Percentiles rank a stretch among this genome's conserved stretches.
phyloP scores from a whole-genome alignment of 768 basidiomycete genomes.

The Tremella fuciformis region DNA sequence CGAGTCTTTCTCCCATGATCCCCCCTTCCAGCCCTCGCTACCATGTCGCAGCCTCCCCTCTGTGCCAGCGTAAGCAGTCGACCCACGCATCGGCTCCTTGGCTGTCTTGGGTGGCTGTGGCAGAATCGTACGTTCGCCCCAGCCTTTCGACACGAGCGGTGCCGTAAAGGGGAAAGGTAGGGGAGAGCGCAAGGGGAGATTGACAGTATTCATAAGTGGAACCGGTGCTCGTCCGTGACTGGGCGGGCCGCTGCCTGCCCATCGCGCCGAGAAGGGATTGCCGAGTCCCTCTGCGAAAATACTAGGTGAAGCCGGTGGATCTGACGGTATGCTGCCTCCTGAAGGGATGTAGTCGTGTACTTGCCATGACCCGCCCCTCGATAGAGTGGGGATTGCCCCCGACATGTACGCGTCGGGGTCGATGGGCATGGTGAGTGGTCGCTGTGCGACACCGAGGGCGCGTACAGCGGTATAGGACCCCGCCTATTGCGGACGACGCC shows the following conservation, averaged over 20 bases:
- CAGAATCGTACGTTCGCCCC: too few species aligned
- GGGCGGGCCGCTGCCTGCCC: not conserved
- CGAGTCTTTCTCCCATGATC: constrained; percentile 12
- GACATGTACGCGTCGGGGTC: constrained; percentile 42
- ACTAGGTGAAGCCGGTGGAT: too few species aligned
- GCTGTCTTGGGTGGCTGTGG: too few species aligned
- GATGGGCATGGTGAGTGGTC: constrained; percentile 26
- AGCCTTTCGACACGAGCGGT: too few species aligned
- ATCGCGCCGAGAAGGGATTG: not conserved
- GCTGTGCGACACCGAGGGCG: too few species aligned
- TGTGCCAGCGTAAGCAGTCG: not conserved
- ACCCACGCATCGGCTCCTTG: not conserved
- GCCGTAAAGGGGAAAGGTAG: too few species aligned
- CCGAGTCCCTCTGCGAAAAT: not conserved
- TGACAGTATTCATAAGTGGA: not conserved
- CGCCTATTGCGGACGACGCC: too few species aligned
- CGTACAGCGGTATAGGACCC: too few species aligned
- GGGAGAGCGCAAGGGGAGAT: not conserved
- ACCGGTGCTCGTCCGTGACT: not conserved
- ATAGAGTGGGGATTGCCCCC: constrained; percentile 36
- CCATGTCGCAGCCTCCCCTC: not conserved
- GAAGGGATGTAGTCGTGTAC: too few species aligned
- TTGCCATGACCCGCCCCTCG: constrained; percentile 38
- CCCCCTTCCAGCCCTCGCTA: not conserved
- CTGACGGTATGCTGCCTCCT: too few species aligned